phyloP scores from a whole-genome alignment of 176 grass and related monocot genomes.

The Zea luxurians region DNA sequence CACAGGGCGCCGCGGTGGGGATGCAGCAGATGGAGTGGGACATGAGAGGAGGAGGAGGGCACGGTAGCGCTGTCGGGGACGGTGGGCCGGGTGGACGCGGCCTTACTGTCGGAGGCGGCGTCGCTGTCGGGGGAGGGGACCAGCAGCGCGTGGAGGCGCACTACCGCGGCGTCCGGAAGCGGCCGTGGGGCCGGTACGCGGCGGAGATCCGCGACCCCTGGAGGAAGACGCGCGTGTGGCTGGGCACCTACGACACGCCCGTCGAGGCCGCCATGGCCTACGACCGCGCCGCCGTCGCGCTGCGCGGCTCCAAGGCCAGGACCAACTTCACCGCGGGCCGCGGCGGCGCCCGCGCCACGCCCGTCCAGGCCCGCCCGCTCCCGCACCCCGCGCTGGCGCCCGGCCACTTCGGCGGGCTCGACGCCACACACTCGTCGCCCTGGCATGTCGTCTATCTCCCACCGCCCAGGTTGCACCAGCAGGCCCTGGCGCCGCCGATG shows the following conservation, averaged over 20 bases:
- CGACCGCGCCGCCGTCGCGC: conserved; percentile 78
- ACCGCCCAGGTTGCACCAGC: conserved; percentile 12
- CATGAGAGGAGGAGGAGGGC: neutral
- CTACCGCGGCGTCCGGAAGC: conserved; percentile 87
- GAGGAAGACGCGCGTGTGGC: conserved; percentile 94
- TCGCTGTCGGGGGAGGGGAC: neutral
- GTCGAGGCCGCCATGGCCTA: conserved; percentile 92
- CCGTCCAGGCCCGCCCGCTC: neutral
- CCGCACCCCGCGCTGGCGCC: neutral
- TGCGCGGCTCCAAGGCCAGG: conserved; percentile 78
- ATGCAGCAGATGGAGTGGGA: conserved; percentile 32
- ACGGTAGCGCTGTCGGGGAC: conserved; percentile 1
- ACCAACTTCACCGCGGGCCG: conserved; percentile 55
- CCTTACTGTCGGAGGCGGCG: neutral
- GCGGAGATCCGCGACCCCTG: conserved; percentile 96
- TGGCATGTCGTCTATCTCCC: conserved; percentile 54
- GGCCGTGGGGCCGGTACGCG: conserved; percentile 93
- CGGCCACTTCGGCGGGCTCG: conserved; percentile 16
- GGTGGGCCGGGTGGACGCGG: neutral
- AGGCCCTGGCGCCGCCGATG: neutral
- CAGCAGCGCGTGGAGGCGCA: conserved; percentile 30
- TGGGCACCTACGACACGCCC: conserved; percentile 90
- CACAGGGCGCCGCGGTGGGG: neutral
- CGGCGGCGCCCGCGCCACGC: neutral
- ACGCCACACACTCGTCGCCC: conserved; percentile 36